Evolutionary conservation across 306 rosid genomes (phyloP).

Genomic region (Delonix regia): DNA sequence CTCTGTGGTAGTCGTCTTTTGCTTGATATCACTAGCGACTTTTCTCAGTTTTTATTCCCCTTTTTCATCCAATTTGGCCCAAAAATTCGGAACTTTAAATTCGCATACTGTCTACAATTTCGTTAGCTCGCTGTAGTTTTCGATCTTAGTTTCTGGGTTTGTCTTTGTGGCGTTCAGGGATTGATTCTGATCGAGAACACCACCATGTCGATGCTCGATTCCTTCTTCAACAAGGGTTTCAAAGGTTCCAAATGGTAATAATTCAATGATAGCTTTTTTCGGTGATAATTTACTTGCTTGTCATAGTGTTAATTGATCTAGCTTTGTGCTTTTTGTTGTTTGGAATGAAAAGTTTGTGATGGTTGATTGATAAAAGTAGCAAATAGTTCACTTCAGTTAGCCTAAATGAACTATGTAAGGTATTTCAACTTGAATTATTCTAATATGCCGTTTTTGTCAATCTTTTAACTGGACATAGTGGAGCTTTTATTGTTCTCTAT

Average conservation of each 20-base stretch:
- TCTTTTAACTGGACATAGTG: not conserved
- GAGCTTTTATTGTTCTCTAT: not conserved
- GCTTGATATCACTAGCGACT: not conserved
- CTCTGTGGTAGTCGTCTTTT: not conserved
- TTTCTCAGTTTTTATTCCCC: not conserved
- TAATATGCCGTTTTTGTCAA: not conserved
- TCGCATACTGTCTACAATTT: not conserved
- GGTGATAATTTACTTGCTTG: not conserved
- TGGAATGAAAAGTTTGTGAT: conserved; percentile 2
- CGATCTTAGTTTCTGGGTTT: conserved; percentile 32
- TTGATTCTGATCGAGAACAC: conserved; percentile 39
- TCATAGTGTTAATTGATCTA: not conserved
- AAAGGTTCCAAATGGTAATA: conserved; percentile 86
- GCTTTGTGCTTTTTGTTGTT: not conserved
- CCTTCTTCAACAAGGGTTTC: conserved; percentile 92
- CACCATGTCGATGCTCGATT: conserved; percentile 86
- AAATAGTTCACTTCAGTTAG: not conserved
- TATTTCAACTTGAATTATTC: not conserved
- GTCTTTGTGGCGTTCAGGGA: conserved; percentile 26
- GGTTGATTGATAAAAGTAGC: not conserved
- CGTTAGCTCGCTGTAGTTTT: conserved; percentile 25
- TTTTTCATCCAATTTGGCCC: not conserved
- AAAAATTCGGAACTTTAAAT: not conserved
- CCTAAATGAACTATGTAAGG: not conserved
- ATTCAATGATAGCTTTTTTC: not conserved